These are phyloP conservation scores for Botryotinia globosa DNA, from an alignment of 2,329 filamentous ascomycete species.

Conservation along the genomic window DNA sequence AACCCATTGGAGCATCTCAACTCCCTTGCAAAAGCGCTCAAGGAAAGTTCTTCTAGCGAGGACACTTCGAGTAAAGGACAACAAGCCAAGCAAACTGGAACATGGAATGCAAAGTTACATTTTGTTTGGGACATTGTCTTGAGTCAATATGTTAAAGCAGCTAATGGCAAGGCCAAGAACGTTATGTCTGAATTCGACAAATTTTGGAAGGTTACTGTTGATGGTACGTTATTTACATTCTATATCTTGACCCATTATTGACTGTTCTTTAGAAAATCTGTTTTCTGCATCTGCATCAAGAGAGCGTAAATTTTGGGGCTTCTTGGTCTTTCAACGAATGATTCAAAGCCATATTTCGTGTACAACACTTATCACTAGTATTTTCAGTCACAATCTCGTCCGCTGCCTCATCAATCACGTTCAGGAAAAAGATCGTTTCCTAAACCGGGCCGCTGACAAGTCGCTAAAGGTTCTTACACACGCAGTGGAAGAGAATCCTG, in stretches of 20 bases:
- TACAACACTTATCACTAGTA: slow-evolving; percentile 48
- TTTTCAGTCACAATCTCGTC: slow-evolving; percentile 84
- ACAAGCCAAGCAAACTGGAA: slow-evolving; percentile 53
- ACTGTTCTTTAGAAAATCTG: slow-evolving; percentile 60
- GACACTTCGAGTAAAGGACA: slow-evolving; percentile 46
- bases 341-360: slow-evolving; percentile 54
- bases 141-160: slow-evolving; percentile 46
- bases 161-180: slow-evolving; percentile 34
- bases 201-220: slow-evolving; percentile 85
- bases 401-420: slow-evolving; percentile 80
- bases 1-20: slow-evolving; percentile 72
- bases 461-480: slow-evolving; percentile 69
- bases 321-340: slow-evolving; percentile 79
- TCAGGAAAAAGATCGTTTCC: slow-evolving; percentile 70
- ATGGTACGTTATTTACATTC: slow-evolving; percentile 58
- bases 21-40: slow-evolving; percentile 72
- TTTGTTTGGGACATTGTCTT: slow-evolving; percentile 86
- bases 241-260: slow-evolving; percentile 13
- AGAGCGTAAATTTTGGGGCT: slow-evolving; percentile 88
- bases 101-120: slow-evolving; percentile 76
- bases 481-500: slow-evolving; percentile 59
- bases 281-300: slow-evolving; percentile 80
- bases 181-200: slow-evolving; percentile 55
- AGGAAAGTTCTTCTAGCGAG: slow-evolving; percentile 63
- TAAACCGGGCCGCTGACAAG: slow-evolving; percentile 76